Evolutionary conservation across 805 yeast genomes (phyloP).

Genomic region (Hanseniaspora nectarophila): DNA sequence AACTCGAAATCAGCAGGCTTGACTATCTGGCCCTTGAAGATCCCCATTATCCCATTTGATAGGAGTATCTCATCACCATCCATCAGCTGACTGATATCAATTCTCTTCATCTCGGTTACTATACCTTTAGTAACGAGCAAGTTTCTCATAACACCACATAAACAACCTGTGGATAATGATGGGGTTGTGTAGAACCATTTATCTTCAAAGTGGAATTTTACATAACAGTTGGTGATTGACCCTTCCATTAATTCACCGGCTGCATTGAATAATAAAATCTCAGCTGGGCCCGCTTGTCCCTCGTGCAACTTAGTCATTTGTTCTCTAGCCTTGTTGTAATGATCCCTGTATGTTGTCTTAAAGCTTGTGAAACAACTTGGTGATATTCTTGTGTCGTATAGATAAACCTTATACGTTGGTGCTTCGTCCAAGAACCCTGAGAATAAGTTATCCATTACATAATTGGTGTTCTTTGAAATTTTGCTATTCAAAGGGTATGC

Average conservation of each 20-base stretch:
- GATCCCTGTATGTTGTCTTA: conserved; percentile 66
- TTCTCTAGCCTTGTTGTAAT: conserved; percentile 50
- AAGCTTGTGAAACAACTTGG: conserved; percentile 73
- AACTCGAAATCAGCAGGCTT: conserved; percentile 15
- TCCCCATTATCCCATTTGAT: conserved; percentile 77
- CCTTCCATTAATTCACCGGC: conserved; percentile 63
- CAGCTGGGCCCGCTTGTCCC: conserved; percentile 36
- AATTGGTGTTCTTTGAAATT: conserved; percentile 15
- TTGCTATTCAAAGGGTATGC: conserved; percentile 27
- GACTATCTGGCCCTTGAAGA: conserved; percentile 44
- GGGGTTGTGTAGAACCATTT: conserved; percentile 63
- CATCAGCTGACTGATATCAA: conserved; percentile 38
- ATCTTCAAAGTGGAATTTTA: conserved; percentile 36
- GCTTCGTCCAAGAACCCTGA: conserved; percentile 23
- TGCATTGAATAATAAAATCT: conserved; percentile 59
- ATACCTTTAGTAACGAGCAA: conserved; percentile 43
- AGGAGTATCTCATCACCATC: conserved; percentile 67
- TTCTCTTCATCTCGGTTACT: conserved; percentile 43
- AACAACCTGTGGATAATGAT: conserved; percentile 60
- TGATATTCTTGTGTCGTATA: conserved; percentile 43
- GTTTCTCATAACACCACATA: conserved; percentile 72
- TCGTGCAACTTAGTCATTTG: conserved; percentile 29
- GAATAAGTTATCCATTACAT: conserved; percentile 24
- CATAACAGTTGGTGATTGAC: conserved; percentile 47
- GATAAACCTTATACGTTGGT: conserved; percentile 45